Evolutionary conservation across 306 rosid genomes (phyloP).

Genomic region (Rosa chinensis): DNA sequence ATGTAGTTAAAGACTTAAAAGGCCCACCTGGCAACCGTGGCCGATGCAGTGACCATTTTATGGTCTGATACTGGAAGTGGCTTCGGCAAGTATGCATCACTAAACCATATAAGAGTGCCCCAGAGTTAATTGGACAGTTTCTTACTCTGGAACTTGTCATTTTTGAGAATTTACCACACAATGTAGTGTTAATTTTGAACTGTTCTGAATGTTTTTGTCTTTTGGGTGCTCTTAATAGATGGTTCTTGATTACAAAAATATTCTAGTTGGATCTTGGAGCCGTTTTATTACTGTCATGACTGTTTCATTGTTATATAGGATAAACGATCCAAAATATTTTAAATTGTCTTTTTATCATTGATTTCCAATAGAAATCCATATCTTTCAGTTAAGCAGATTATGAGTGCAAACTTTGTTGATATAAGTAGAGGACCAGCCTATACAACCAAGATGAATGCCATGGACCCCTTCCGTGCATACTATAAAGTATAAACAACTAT

Average conservation of each 20-base stretch:
- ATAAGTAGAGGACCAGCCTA: not conserved
- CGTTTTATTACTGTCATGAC: not conserved
- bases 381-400: not conserved
- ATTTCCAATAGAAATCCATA: not conserved
- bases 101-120: not conserved
- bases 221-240: not conserved
- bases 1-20: conserved; percentile 18
- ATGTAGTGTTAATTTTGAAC: not conserved
- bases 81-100: conserved; percentile 1
- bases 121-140: not conserved
- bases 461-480: not conserved
- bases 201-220: not conserved
- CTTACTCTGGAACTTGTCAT: not conserved
- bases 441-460: not conserved
- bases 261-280: not conserved
- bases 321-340: not conserved
- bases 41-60: not conserved
- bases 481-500: not conserved
- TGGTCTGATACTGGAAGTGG: not conserved
- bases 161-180: not conserved
- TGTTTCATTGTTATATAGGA: not conserved
- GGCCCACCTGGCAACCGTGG: conserved; percentile 17
- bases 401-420: not conserved
- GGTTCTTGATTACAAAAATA: not conserved
- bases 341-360: not conserved